Evolutionary conservation across 805 yeast genomes (phyloP), one percentile per base, ranked within the genome.

Genomic region (Lipomyces oligophaga): DNA sequence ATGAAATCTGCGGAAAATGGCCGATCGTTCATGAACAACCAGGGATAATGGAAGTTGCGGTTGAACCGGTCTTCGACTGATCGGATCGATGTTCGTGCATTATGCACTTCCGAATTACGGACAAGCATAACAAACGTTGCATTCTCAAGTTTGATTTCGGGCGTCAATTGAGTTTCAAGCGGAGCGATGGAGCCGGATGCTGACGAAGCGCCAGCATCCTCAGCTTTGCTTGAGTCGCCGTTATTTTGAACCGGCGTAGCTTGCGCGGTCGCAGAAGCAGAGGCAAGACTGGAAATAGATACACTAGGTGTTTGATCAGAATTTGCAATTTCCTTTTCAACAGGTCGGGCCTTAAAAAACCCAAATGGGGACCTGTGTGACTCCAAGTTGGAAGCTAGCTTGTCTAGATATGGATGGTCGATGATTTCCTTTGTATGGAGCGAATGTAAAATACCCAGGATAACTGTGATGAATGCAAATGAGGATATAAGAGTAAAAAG

Each of bases 1-100:
- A 68, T 73, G 63, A 85, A 85, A 52, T 75, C 77, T 2, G 69
- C 72, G 30, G 72, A 60, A 62, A 84, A 85, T 2, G 75, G 77
- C 49, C 71, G 73, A 60, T 85, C 87, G 63, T 85, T 85, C 38
- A 85, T 64, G 58, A 85, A 85, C 2, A 83, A 81, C 86, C 88
- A 85, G 63, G 85, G 93, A 60, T 85, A 84, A 55, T 79, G 75
- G 60, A 64, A 81, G 43, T 71, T 67, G 34, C 60, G 28, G 64
- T 85, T 85, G 69, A 83, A 84, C 31, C 89, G 66, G 54, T 75
- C 80, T 60, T 84, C 85, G 37, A 80, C 77, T 46, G 74, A 72
- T 54, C 77, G 37, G 41, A 85, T 76, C 3, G 90, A 74, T 34
- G 73, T 73, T 4, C 80, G 62, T 61, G 85, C 69, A 11, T 66